These are phyloP conservation scores for Colletotrichum caudatum DNA, from an alignment of 2,329 filamentous ascomycete genomes.

Conservation along the genomic window DNA sequence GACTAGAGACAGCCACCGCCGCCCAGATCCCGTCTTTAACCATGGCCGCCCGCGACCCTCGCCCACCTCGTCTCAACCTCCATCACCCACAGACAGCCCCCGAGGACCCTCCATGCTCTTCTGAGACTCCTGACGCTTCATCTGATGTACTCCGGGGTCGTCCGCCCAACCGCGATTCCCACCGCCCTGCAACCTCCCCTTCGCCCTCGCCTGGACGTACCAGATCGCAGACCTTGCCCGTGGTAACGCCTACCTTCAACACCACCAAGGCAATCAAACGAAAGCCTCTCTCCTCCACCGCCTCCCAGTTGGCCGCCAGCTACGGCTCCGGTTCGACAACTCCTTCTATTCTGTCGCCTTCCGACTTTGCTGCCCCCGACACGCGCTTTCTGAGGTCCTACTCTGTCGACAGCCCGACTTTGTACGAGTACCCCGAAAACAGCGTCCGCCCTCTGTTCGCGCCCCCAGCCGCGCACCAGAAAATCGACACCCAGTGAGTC, in stretches of 20 bases:
- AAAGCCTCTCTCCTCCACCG: conserved; percentile 70
- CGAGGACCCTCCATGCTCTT: conserved; percentile 37
- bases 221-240: conserved; percentile 42
- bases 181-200: conserved; percentile 43
- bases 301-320: conserved; percentile 63
- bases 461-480: conserved; percentile 37
- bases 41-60: conserved; percentile 40
- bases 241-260: conserved; percentile 31
- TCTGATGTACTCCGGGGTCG: conserved; percentile 35
- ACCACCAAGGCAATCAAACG: conserved; percentile 59
- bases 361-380: conserved; percentile 62
- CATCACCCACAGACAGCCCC: conserved; percentile 30
- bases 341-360: conserved; percentile 46
- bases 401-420: conserved; percentile 70
- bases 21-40: conserved; percentile 38
- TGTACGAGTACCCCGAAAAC: conserved; percentile 67
- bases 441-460: conserved; percentile 40
- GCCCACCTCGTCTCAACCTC: conserved; percentile 36
- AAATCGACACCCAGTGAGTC: conserved; percentile 40
- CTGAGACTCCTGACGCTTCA: conserved; percentile 44
- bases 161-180: conserved; percentile 37
- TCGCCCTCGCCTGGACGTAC: conserved; percentile 42
- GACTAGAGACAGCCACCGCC: conserved; percentile 37
- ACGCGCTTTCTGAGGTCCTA: conserved; percentile 66
- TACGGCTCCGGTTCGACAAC: conserved; percentile 55